phyloP scores from a whole-genome alignment of 2,329 filamentous ascomycete genomes.

The Biscogniauxia marginata region DNA sequence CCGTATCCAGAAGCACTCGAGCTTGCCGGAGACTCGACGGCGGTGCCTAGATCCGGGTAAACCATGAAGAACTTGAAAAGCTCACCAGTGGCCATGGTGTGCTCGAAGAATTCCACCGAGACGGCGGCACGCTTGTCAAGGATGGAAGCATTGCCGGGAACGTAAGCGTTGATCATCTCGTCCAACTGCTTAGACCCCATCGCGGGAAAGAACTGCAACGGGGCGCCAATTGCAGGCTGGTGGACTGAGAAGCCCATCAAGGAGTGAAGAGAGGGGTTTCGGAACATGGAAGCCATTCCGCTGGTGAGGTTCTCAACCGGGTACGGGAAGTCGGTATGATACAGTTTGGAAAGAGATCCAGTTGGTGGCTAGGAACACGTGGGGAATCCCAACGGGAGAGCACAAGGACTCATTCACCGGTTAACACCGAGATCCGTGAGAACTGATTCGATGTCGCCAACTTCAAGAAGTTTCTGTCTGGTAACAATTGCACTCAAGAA shows the following conservation, averaged over 20 bases:
- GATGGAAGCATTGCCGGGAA: slow-evolving; percentile 52
- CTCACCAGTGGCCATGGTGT: slow-evolving; percentile 53
- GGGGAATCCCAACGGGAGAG: slow-evolving; percentile 3
- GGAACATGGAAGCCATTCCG: slow-evolving; percentile 37
- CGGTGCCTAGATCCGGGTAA: slow-evolving; percentile 37
- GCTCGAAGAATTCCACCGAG: slow-evolving; percentile 59
- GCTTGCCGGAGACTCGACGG: slow-evolving; percentile 44
- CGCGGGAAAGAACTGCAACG: slow-evolving; percentile 65
- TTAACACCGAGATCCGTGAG: slow-evolving; percentile 13
- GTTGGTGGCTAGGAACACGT: slow-evolving; percentile 2
- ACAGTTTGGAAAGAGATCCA: slow-evolving; percentile 14
- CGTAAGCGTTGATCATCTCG: slow-evolving; percentile 56
- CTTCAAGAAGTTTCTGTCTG: too few species aligned
- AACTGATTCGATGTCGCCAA: slow-evolving; percentile 16
- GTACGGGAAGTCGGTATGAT: slow-evolving; percentile 13
- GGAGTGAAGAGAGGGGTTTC: slow-evolving; percentile 33
- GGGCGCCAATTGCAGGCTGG: slow-evolving; percentile 55
- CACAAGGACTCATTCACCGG: slow-evolving; percentile 12
- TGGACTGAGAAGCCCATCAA: slow-evolving; percentile 58
- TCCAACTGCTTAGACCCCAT: slow-evolving; percentile 62
- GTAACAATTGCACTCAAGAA: neutral
- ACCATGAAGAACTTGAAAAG: slow-evolving; percentile 61
- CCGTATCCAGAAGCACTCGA: slow-evolving; percentile 46
- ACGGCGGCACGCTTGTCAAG: slow-evolving; percentile 58
- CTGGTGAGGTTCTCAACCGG: slow-evolving; percentile 8